Conservation (phyloP, 108 stramenopile genomes). For the Cyclotella kingstonii region DNA sequence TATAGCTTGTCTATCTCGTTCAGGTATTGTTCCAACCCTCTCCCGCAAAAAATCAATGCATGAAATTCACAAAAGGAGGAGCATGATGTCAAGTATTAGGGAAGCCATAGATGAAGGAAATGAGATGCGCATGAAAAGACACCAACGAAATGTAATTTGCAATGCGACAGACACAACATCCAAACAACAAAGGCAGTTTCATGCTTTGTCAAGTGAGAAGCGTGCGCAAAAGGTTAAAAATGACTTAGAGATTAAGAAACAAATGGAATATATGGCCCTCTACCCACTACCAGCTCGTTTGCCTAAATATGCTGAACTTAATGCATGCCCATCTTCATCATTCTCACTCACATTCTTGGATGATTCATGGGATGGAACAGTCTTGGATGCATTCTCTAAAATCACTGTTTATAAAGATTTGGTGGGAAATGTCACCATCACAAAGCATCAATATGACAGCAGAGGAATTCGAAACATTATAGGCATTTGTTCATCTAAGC, state of each 20-base stretch:
- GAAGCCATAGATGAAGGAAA: slow-evolving; percentile 19
- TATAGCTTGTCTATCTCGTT: slow-evolving; percentile 8
- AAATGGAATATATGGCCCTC: slow-evolving; percentile 25
- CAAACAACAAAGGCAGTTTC: neutral
- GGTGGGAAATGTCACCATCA: slow-evolving; percentile 21
- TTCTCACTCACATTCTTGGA: slow-evolving; percentile 24
- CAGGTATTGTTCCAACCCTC: too few relatives aligned
- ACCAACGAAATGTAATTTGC: neutral
- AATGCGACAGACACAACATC: neutral
- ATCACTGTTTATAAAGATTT: slow-evolving; percentile 20
- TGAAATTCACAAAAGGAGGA: slow-evolving; percentile 7
- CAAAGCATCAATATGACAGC: slow-evolving; percentile 20
- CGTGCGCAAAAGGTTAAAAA: slow-evolving; percentile 10
- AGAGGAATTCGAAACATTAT: slow-evolving; percentile 21
- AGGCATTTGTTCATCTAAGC: slow-evolving; percentile 15
- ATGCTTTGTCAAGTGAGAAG: neutral
- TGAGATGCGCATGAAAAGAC: slow-evolving; percentile 7
- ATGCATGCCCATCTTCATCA: neutral
- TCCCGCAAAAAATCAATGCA: slow-evolving; percentile 2
- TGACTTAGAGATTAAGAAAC: slow-evolving; percentile 16
- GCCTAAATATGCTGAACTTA: slow-evolving; percentile 37
- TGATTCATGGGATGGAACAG: slow-evolving; percentile 42
- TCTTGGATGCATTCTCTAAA: slow-evolving; percentile 35
- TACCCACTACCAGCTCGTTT: slow-evolving; percentile 29
- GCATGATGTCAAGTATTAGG: slow-evolving; percentile 21